Evolutionary conservation across 2,329 filamentous ascomycete species (phyloP), one percentile per base, ranked within the genome.

Genomic region (Hypoxylon sp.): DNA sequence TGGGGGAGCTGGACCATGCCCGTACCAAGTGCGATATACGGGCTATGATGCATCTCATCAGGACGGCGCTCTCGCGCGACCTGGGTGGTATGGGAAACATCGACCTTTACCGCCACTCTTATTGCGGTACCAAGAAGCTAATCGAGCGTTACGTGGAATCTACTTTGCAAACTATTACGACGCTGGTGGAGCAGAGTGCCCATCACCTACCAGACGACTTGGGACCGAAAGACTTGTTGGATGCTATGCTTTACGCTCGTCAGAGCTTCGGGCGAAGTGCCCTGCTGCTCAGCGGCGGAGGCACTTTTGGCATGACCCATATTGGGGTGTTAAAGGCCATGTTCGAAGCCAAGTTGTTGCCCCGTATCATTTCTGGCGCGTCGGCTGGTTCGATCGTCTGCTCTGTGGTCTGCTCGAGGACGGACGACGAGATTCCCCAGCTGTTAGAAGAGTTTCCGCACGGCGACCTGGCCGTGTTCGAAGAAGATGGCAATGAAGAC

Each of bases 271-370:
- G 93, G n/a, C 86, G 93, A 66, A 96, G 90, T 67, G 93, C 93
- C 0, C 80, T 97, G 52, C 82, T 96, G 8, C 82, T 97, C 8
- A 96, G 93, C 3, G 93, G 93, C 6, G 93, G 93, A 1, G 93
- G 91, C 1, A 96, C 93, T 0, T 93, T 96, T 79, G 93, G 93
- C 40, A 96, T 97, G 92, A 92, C 92, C 64, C 93, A 97, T 76
- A 91, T 97, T 57, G 93, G 93, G 1, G 93, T 97, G 2, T 81
- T 96, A 57, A 96, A 96, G 77, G 86, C 90, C 3, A 83, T 97
- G 2, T 93, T 89, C 76, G 89, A 96, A 73, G 84, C 87, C 2
- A 86, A 87, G 6, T 82, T 97, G 11, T 83, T 97, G 2, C 93
- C 93, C 2, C 89, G 93, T 48, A 94, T 97, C 75, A 92, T 97